Percentiles rank a stretch among this genome's conserved stretches.
These are phyloP conservation scores for Microbotryum saponariae DNA, from an alignment of 1,284 basidiomycete genomes.

Conservation along the genomic window DNA sequence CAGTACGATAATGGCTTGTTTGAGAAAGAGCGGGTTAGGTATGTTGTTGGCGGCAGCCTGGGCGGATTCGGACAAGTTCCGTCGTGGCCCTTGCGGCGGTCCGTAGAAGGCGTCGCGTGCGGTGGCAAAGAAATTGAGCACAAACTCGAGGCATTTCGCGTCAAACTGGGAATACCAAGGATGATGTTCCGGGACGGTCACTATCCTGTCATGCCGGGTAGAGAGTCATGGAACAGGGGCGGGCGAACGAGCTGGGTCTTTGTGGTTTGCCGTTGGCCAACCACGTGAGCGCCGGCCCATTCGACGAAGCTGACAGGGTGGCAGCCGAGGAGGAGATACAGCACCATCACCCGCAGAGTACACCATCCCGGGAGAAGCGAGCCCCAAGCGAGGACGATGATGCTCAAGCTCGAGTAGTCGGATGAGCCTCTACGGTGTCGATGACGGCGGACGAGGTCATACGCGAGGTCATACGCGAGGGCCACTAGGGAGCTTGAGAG, in stretches of 20 bases:
- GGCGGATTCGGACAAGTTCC: conserved; percentile 42
- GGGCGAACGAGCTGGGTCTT: neutral
- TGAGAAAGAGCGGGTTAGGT: conserved; percentile 84
- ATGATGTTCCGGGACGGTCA: neutral
- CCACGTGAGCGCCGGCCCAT: neutral
- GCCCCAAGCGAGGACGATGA: too few species aligned
- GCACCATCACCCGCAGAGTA: too few species aligned
- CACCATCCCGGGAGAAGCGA: too few species aligned
- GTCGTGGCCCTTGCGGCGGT: conserved; percentile 46
- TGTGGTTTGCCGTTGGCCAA: too few species aligned
- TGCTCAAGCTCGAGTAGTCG: too few species aligned
- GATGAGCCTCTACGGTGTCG: too few species aligned
- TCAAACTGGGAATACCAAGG: conserved; percentile 62
- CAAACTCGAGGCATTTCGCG: conserved; percentile 76
- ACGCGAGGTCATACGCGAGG: too few species aligned
- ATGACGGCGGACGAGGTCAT: too few species aligned
- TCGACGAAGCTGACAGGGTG: neutral
- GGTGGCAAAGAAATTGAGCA: conserved; percentile 61
- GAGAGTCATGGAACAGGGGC: neutral
- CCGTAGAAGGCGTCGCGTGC: conserved; percentile 84
- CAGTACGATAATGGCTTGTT: conserved; percentile 97
- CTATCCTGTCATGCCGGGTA: neutral
- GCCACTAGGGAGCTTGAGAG: neutral
- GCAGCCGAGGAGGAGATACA: too few species aligned
- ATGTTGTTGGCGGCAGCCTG: conserved; percentile 41